Evolutionary conservation across 2,329 filamentous ascomycete genomes (phyloP).

Genomic region (Epichloe aotearoae): DNA sequence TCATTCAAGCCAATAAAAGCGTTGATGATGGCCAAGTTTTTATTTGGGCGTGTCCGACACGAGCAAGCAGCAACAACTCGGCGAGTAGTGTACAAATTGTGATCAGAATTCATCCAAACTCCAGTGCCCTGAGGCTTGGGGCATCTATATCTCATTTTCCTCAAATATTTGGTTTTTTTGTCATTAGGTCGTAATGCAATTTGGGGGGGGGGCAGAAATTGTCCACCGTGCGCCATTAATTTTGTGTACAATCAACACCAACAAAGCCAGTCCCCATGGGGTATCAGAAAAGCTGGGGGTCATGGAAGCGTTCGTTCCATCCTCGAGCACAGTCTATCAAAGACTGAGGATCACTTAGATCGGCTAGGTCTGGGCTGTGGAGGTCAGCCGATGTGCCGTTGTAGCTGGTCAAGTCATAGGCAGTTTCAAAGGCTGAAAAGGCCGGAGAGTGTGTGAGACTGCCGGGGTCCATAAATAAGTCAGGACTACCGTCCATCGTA

Average conservation of each 20-base stretch:
- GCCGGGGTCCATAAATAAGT: constrained; percentile 16
- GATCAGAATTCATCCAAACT: not conserved
- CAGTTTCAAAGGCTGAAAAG: constrained; percentile 27
- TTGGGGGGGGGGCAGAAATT: not conserved
- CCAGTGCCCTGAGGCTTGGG: not conserved
- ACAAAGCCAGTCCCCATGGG: constrained; percentile 3
- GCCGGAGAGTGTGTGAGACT: constrained; percentile 20
- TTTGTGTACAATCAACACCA: constrained; percentile 3
- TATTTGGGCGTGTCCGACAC: not conserved
- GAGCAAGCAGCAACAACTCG: not conserved
- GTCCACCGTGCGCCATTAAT: constrained; percentile 3
- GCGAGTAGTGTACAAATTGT: constrained; percentile 3
- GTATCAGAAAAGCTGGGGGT: constrained; percentile 19
- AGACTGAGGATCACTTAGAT: constrained; percentile 13
- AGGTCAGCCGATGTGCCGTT: constrained; percentile 16
- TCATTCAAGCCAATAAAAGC: not conserved
- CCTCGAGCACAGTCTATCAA: constrained; percentile 15
- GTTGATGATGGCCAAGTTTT: not conserved
- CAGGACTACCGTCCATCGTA: constrained; percentile 12
- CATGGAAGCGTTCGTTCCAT: constrained; percentile 20
- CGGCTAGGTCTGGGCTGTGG: constrained; percentile 14
- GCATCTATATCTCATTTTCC: not conserved
- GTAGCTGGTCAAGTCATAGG: constrained; percentile 27
- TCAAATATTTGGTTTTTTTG: constrained; percentile 2
- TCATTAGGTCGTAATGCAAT: constrained; percentile 20